A percentile compares a stretch with the other conserved stretches of the same genome.
Evolutionary conservation across 2,329 filamentous ascomycete species (phyloP).

Genomic region (Colletotrichum somersetense): DNA sequence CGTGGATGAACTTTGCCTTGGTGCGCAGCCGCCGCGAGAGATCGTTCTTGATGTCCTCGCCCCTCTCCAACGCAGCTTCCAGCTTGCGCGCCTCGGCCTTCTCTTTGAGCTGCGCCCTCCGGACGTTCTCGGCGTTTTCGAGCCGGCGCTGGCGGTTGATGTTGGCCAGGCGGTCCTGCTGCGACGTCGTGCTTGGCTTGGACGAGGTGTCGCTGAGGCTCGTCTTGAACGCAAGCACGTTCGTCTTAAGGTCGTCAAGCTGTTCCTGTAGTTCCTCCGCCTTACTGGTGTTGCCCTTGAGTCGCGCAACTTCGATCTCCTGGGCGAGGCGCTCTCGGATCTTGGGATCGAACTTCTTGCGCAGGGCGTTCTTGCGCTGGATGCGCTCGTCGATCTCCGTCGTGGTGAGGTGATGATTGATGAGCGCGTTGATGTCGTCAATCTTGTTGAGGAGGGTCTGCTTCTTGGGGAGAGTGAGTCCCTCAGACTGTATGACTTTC

Average conservation of each 20-base stretch:
- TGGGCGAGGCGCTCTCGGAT: constrained; percentile 77
- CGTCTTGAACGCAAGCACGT: constrained; percentile 81
- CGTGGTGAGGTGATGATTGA: constrained; percentile 86
- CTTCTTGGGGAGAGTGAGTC: constrained; percentile 80
- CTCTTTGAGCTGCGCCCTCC: constrained; percentile 89
- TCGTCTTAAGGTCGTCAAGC: constrained; percentile 72
- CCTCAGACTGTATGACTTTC: constrained; percentile 78
- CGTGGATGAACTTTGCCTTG: constrained; percentile 76
- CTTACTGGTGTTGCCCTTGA: constrained; percentile 71
- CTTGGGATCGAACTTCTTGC: constrained; percentile 73
- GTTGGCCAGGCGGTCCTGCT: constrained; percentile 86
- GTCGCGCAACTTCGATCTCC: constrained; percentile 75
- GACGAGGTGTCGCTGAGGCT: constrained; percentile 68
- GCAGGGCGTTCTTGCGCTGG: constrained; percentile 75
- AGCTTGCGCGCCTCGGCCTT: constrained; percentile 71
- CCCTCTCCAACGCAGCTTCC: constrained; percentile 72
- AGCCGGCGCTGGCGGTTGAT: constrained; percentile 88
- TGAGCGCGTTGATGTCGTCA: constrained; percentile 81
- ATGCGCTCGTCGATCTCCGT: constrained; percentile 86
- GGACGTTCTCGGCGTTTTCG: constrained; percentile 89
- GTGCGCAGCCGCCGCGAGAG: constrained; percentile 74
- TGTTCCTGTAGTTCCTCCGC: constrained; percentile 68
- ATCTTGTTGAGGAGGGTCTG: constrained; percentile 78
- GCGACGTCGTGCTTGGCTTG: constrained; percentile 65
- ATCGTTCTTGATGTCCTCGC: constrained; percentile 71